Evolutionary conservation across 2,329 filamentous ascomycete genomes (phyloP), one percentile per base, ranked within the genome.

Genomic region (Scedosporium boydii): DNA sequence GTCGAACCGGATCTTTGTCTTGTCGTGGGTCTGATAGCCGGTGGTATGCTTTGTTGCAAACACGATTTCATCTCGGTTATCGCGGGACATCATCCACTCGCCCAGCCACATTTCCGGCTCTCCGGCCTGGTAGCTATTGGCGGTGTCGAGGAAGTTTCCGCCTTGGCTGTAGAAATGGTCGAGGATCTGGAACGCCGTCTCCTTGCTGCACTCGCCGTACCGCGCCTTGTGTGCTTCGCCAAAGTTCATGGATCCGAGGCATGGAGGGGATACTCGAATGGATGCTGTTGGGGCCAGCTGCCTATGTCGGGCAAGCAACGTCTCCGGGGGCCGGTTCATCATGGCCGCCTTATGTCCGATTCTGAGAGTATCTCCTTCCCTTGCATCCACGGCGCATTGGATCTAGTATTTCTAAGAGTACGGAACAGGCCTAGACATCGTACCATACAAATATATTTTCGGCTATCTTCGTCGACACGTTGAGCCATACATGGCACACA

Each of bases 141-240:
- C 66, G 0, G 82, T 86, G 68, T 87, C 84, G 67, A 87, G 83
- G 70, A 87, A 86, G 71, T 86, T 87, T 3, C 84, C 84, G 3
- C 83, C 84, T 1, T 77, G 72, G 12, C 75, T 74, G 62, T 75
- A 79, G 71, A 79, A 86, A 63, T 76, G 76, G 64, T 86, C 83
- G 1, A 87, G 75, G 26, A 87, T 76, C 42, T 76, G 75, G 67
- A 85, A 84, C 1, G 78, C 72, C n/a, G 73, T 69, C 55, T 81
- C 77, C 68, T 85, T 84, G 70, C 44, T 56, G 38, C 63, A 62
- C 23, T 62, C 51, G 44, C 67, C 67, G 6, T 67, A 63, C 3
- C 63, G n/a, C 0, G 62, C 59, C 23, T 58, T 60, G 67, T 67
- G 69, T 3, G 65, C 62, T 10, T 63, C 64, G 4, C 68, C 70